These are phyloP conservation scores for Calonectria pseudoturangicola DNA, from an alignment of 2,329 filamentous ascomycete genomes.

Conservation along the genomic window DNA sequence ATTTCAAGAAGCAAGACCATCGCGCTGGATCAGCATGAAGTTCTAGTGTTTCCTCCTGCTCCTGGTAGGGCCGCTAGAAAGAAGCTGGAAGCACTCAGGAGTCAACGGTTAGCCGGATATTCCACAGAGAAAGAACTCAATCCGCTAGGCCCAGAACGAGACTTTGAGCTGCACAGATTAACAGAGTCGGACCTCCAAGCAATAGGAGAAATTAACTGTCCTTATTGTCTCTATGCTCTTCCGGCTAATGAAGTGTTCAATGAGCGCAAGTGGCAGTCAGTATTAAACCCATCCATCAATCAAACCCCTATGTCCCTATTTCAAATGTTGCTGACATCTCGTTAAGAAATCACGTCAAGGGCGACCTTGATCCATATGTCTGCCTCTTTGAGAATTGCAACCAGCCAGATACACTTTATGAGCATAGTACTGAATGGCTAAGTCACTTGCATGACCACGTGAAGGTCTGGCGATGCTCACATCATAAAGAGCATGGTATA, in stretches of 20 bases:
- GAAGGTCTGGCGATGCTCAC: conserved; percentile 32
- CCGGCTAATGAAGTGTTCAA: conserved; percentile 30
- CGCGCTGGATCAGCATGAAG: conserved; percentile 6
- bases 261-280: conserved; percentile 44
- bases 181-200: neutral
- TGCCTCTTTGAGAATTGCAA: conserved; percentile 47
- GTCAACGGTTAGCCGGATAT: neutral
- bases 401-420: conserved; percentile 32
- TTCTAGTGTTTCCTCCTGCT: conserved; percentile 1
- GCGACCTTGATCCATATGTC: conserved; percentile 48
- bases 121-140: too few relatives aligned
- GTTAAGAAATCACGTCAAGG: conserved; percentile 42
- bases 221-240: conserved; percentile 40
- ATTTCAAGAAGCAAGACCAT: conserved; percentile 22
- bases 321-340: neutral
- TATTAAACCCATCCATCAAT: neutral
- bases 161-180: neutral
- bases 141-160: too few relatives aligned
- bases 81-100: neutral
- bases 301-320: neutral
- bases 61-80: neutral
- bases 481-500: neutral
- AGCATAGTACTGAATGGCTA: conserved; percentile 36
- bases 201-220: conserved; percentile 39
- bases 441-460: conserved; percentile 39